phyloP scores from a whole-genome alignment of 768 basidiomycete genomes.

The Tricholoma hemisulphureum region DNA sequence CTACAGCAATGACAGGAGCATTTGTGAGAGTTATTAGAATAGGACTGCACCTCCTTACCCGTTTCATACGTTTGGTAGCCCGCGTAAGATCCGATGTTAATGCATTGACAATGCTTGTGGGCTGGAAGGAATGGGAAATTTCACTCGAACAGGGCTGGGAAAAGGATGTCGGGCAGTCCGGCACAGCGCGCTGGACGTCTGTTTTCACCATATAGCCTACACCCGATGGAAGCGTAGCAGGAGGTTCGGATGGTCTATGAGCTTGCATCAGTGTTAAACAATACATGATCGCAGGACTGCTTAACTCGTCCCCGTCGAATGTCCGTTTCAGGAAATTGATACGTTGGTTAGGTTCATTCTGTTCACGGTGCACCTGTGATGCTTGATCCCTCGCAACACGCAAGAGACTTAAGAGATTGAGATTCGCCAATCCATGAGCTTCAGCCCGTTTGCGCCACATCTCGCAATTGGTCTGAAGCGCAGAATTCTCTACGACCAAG shows the following conservation, averaged over 20 bases:
- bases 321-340: conserved; percentile 18
- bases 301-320: conserved; percentile 12
- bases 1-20: too few species aligned
- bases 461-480: conserved; percentile 40
- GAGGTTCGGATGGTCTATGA: background rate
- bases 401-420: conserved; percentile 44
- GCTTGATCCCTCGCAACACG: conserved; percentile 42
- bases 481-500: conserved; percentile 43
- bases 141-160: background rate
- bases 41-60: too few species aligned
- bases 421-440: conserved; percentile 46
- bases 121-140: background rate
- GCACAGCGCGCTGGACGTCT: background rate
- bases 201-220: background rate
- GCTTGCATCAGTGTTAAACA: background rate
- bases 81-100: background rate
- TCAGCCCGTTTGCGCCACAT: conserved; percentile 52
- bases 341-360: conserved; percentile 35
- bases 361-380: conserved; percentile 37
- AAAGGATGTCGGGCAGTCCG: background rate
- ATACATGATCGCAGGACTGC: background rate
- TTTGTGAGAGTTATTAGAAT: too few species aligned
- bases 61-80: background rate
- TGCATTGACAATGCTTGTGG: background rate
- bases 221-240: background rate